phyloP scores from a whole-genome alignment of 2,329 filamentous ascomycete genomes.

The Cladophialophora exuberans region DNA sequence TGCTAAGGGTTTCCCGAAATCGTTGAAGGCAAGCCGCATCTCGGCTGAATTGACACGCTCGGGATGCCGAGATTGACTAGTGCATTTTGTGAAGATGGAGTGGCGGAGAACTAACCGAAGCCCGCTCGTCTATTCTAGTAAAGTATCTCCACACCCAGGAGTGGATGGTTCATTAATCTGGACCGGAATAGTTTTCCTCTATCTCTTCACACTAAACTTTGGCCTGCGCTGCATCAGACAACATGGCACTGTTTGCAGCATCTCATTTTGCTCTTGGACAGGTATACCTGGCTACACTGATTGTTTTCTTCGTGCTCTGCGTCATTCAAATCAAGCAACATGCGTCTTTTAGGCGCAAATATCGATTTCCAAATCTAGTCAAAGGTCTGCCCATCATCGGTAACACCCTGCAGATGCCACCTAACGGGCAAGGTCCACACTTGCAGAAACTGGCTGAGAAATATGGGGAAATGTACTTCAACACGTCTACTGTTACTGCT shows the following conservation, averaged over 20 bases:
- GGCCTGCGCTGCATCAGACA: background rate
- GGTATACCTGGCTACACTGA: background rate
- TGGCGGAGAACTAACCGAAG: too few relatives aligned
- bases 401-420: background rate
- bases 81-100: background rate
- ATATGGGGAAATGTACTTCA: slow-evolving; percentile 9
- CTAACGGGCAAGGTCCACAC: background rate
- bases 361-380: background rate
- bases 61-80: background rate
- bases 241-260: background rate
- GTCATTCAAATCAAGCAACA: background rate
- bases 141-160: too few relatives aligned
- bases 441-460: background rate
- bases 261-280: background rate
- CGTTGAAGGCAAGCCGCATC: background rate
- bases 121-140: too few relatives aligned
- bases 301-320: background rate
- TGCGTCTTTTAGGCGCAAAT: background rate
- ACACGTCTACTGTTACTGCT: background rate
- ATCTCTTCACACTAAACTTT: background rate
- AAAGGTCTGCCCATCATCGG: background rate
- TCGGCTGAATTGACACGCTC: background rate
- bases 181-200: background rate
- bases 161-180: too few relatives aligned
- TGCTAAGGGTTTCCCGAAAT: background rate